phyloP scores from a whole-genome alignment of 106 monocot genomes.

The Phalaenopsis equestris region DNA sequence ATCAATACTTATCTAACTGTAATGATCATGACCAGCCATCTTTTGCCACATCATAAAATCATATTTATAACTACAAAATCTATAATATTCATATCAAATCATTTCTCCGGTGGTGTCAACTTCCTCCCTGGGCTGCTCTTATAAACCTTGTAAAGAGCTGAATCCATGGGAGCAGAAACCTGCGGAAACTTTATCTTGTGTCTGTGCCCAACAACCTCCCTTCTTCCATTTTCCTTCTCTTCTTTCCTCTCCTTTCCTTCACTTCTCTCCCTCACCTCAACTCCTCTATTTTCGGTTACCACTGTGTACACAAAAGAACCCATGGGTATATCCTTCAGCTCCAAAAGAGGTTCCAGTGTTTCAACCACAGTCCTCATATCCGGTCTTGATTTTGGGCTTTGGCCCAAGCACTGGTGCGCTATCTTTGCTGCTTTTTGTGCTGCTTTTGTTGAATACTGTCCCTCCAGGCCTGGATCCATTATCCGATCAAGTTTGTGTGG shows the following conservation, averaged over 20 bases:
- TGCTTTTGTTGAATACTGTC: constrained; percentile 43
- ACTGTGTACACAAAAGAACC: constrained; percentile 37
- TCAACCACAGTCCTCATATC: constrained; percentile 43
- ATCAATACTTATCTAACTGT: no score
- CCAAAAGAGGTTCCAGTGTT: constrained; percentile 37
- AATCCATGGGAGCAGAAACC: not conserved
- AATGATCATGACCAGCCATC: not conserved
- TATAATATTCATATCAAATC: not conserved
- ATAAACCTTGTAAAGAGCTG: not conserved
- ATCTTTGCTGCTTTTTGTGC: constrained; percentile 39
- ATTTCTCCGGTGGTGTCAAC: not conserved
- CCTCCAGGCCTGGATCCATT: constrained; percentile 54
- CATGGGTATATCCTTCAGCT: constrained; percentile 20
- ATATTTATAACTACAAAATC: not conserved
- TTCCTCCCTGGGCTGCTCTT: not conserved
- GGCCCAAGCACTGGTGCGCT: constrained; percentile 49
- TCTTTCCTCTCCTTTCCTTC: not conserved
- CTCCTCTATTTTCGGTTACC: not conserved
- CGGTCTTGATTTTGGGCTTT: constrained; percentile 50
- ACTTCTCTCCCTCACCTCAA: not conserved
- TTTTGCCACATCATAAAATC: not conserved
- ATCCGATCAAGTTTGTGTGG: constrained; percentile 33
- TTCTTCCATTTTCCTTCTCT: not conserved
- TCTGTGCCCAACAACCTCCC: not conserved
- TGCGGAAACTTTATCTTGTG: constrained; percentile 1